Evolutionary conservation across 1,284 basidiomycete species (phyloP), one percentile per base, ranked within the genome.

Genomic region (Marasmius tenuissimus): DNA sequence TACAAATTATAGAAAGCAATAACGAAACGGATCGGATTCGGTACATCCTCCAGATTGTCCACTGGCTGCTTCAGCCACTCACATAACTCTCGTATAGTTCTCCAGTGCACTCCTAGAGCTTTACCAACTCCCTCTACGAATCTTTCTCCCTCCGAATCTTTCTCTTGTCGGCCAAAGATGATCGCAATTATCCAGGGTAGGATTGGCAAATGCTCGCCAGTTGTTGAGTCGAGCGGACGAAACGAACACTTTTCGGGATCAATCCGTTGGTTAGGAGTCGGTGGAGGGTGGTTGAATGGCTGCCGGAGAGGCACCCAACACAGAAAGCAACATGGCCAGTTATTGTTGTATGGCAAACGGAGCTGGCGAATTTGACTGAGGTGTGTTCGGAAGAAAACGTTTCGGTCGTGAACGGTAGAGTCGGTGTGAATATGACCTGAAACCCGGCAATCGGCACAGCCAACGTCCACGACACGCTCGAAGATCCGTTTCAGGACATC

Each of bases 241-340:
- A 20, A 27, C 10, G 48, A 27, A 49, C 48, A 49, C 6, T 27
- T n/a, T 6, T 18, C 18, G 11, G 48, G 48, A 20, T 49, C 48
- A 14, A 49, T 11, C 1, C 18, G 48, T 20, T 18, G 48, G 12
- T 27, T 27, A 6, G 48, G 48, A 49, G 27, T 49, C 18, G 18
- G 18, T 10, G 48, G 48, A 11, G 56, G 56, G 33, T 61, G 60
- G 14, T 47, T 52, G 20, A 49, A 58, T 6, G 60, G 60, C 2
- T 40, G 22, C 5, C 60, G 56, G 48, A 61, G 22, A 4, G 60
- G 38, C 39, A 48, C 20, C 40, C 52, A 62, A 40, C 58, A 64
- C 39, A 35, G 20, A 27, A 20, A 61, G 55, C 51, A 60, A 52
- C 47, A 60, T 62, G 54, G 59, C 60, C 60, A 61, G 33, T 57